Conservation (phyloP, 805 yeast species). For the Debaryomyces tyrocola region DNA sequence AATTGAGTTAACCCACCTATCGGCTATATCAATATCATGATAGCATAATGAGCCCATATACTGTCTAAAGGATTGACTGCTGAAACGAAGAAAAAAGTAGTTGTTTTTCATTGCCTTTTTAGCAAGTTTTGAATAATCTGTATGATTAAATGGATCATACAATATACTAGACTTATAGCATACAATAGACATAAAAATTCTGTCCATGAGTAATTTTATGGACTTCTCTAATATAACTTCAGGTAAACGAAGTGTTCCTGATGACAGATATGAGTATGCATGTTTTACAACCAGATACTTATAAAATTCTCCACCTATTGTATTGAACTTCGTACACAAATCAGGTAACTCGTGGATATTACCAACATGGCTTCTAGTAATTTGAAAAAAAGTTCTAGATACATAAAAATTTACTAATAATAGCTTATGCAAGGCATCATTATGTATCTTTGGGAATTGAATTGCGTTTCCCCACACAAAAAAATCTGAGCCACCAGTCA, state of each 20-base stretch:
- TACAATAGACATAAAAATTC: conserved; percentile 15
- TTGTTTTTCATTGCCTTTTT: conserved; percentile 7
- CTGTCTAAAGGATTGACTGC: conserved; percentile 19
- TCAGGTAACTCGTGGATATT: conserved; percentile 10
- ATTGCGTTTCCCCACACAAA: not conserved
- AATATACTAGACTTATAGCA: conserved; percentile 5
- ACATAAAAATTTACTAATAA: conserved; percentile 11
- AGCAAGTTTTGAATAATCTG: conserved; percentile 4
- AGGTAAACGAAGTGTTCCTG: not conserved
- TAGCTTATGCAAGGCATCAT: conserved; percentile 2
- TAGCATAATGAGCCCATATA: conserved; percentile 16
- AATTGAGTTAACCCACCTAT: conserved; percentile 13
- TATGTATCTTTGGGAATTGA: not conserved
- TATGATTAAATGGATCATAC: conserved; percentile 10
- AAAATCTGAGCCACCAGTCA: not conserved
- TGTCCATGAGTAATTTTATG: conserved; percentile 6
- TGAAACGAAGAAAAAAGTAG: conserved; percentile 9
- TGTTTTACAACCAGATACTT: conserved; percentile 7
- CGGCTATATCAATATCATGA: conserved; percentile 7
- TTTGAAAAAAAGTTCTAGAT: conserved; percentile 12
- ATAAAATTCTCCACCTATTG: conserved; percentile 16
- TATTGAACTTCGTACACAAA: conserved; percentile 14
- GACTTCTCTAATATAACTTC: conserved; percentile 3
- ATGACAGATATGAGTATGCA: not conserved
- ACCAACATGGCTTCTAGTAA: not conserved